Base-by-base conservation (phyloP, 768 basidiomycete species). In the Tricholomella constricta region DNA sequence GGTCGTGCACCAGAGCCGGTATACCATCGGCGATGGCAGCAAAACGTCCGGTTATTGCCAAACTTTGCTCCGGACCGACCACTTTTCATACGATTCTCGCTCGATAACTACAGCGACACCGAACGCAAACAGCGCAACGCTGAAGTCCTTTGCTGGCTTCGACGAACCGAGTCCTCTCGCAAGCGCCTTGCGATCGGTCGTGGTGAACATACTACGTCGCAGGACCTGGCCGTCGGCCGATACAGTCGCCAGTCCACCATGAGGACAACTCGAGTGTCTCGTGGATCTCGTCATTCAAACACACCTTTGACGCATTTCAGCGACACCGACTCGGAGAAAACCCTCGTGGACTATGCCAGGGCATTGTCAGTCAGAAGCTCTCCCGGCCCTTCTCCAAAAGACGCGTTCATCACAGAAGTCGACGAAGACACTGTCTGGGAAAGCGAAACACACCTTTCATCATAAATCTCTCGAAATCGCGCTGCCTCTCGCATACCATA, bases 1-100 rank as follows among this genome's bases (percentile, higher is more conserved):
- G 41, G 56, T 45, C 26, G 12, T 17, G 32, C 56, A 14, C 25
- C 51, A 23, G 23, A 32, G 35, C 48, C 58, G 19, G 37, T 29
- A 17, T 17, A 52, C 12, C 48, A 58, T 35, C 49, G 50, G 22
- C 14, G 36, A 27, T 48, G 54, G 45, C 38, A 35, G 40, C 42
- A 52, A 40, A 45, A 53, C n/a, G 36, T 56, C 2, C 20, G 45
- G 17, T 15, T 64, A 17, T 22, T 62, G 15, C 44, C 54, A 10
- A 19, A 29, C 31, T 56, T 59, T 9, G 56, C 59, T 9, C 48
- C 59, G 20, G 51, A 63, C 4, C 52, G 56, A 42, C 59, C 56
- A 27, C 40, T 57, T 6, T 35, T 48, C 23, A n/a, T 60, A 14
- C 25, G 25, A 22, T 42, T 42, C 12, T 15, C 12, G 23, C 41